Percentiles rank a stretch among this genome's conserved stretches.
phyloP scores from a whole-genome alignment of 2,329 filamentous ascomycete species.

The Penicillium brevicompactum region DNA sequence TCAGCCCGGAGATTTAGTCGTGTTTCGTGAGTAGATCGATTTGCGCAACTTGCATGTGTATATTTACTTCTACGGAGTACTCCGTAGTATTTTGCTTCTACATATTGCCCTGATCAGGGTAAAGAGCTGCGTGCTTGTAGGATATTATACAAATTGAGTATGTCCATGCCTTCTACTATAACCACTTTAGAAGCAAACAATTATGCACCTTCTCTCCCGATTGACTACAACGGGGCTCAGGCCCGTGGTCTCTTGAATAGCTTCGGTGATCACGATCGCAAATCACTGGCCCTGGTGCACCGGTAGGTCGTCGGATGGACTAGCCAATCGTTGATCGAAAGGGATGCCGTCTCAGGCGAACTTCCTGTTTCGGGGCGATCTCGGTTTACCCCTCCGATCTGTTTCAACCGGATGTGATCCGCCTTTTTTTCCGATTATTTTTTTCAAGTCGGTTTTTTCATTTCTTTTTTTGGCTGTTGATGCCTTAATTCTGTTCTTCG shows the following conservation, averaged over 20 bases:
- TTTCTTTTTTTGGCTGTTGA: neutral
- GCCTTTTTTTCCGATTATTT: neutral
- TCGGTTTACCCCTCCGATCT: conserved; percentile 18
- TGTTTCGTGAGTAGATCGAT: neutral
- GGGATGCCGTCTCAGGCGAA: conserved; percentile 13
- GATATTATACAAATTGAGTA: neutral
- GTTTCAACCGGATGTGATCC: conserved; percentile 1
- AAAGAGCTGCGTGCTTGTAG: neutral
- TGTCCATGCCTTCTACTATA: neutral
- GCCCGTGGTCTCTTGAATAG: neutral
- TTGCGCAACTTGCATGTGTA: neutral
- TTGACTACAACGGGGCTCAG: neutral
- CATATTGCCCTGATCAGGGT: neutral
- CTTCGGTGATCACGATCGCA: conserved; percentile 1
- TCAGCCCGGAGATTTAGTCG: neutral
- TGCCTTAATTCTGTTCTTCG: neutral
- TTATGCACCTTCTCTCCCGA: neutral
- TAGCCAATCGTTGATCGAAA: conserved; percentile 9
- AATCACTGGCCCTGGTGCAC: conserved; percentile 6
- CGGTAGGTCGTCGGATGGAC: conserved; percentile 6
- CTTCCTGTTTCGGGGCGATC: conserved; percentile 29
- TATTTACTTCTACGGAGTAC: neutral
- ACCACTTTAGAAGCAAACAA: neutral
- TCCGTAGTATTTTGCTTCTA: neutral
- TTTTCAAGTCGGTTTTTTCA: neutral